phyloP scores from a whole-genome alignment of 495 filamentous ascomycete species.

The Hypoxylon cercidicola region DNA sequence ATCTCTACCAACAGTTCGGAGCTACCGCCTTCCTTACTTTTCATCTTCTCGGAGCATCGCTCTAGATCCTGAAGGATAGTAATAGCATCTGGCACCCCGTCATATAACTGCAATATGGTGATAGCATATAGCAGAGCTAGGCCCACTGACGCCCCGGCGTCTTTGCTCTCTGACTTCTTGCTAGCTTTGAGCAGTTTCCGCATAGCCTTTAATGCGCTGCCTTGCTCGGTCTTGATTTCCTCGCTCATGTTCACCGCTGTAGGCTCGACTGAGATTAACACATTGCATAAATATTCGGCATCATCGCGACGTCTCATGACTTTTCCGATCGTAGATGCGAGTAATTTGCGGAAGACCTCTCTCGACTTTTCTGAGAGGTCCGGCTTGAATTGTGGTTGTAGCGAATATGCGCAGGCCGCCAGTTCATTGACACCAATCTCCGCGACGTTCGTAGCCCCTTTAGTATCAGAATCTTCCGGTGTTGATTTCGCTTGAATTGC shows the following conservation, averaged over 20 bases:
- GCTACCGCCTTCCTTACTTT: constrained; percentile 66
- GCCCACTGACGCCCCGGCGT: constrained; percentile 61
- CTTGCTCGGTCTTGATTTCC: constrained; percentile 66
- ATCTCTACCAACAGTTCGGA: constrained; percentile 86
- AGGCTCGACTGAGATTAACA: constrained; percentile 57
- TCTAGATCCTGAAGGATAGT: constrained; percentile 78
- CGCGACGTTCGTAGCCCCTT: constrained; percentile 28
- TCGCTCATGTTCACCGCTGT: constrained; percentile 71
- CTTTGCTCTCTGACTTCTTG: constrained; percentile 50
- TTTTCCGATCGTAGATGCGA: constrained; percentile 71
- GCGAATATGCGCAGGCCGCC: constrained; percentile 61
- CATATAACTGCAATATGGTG: constrained; percentile 87
- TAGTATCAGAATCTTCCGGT: constrained; percentile 9
- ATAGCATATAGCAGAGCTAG: constrained; percentile 87
- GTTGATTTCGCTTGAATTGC: constrained; percentile 35
- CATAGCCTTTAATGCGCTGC: constrained; percentile 71
- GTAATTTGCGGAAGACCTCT: constrained; percentile 72
- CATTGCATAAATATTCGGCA: constrained; percentile 59
- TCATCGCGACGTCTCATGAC: constrained; percentile 71
- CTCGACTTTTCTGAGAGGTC: constrained; percentile 68
- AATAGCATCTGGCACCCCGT: constrained; percentile 84
- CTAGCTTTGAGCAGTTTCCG: constrained; percentile 73
- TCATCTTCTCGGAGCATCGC: constrained; percentile 73
- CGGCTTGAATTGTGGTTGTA: constrained; percentile 51
- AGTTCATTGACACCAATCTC: constrained; percentile 55